These are phyloP conservation scores for Aspergillus biplanus DNA, from an alignment of 495 filamentous ascomycete species.

Conservation along the genomic window DNA sequence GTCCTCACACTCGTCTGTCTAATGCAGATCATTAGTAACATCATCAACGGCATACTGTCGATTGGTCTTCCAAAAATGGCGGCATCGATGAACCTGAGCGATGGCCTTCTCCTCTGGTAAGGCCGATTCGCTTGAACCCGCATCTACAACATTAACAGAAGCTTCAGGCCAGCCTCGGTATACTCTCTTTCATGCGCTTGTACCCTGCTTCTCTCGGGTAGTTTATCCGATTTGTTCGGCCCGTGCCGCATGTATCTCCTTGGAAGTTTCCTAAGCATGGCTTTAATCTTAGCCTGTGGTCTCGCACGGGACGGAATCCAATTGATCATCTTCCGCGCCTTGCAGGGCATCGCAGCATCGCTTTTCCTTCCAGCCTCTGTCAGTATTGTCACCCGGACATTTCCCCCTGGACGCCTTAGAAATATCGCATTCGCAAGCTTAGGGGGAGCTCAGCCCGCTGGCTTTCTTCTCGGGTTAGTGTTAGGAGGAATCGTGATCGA, in stretches of 20 bases:
- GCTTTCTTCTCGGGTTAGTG: constrained; percentile 56
- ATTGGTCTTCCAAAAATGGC: no score
- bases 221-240: constrained; percentile 55
- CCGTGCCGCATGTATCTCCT: constrained; percentile 42
- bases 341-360: constrained; percentile 51
- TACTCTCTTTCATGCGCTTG: constrained; percentile 46
- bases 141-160: no score
- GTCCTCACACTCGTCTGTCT: no score
- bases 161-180: constrained; percentile 46
- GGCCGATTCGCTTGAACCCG: no score
- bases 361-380: constrained; percentile 54
- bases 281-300: constrained; percentile 49
- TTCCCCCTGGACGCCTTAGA: constrained; percentile 44
- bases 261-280: constrained; percentile 43
- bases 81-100: no score
- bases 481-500: constrained; percentile 54
- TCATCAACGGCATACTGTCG: no score
- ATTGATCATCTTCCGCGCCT: constrained; percentile 50
- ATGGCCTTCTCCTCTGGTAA: no score
- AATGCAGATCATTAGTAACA: no score
- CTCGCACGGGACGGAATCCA: constrained; percentile 44
- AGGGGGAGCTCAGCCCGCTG: constrained; percentile 50
- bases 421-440: constrained; percentile 55
- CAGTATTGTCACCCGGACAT: constrained; percentile 43
- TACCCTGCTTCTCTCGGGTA: constrained; percentile 51